Evolutionary conservation across 768 basidiomycete species (phyloP), one percentile per base, ranked within the genome.

Genomic region (Suillus luteus): DNA sequence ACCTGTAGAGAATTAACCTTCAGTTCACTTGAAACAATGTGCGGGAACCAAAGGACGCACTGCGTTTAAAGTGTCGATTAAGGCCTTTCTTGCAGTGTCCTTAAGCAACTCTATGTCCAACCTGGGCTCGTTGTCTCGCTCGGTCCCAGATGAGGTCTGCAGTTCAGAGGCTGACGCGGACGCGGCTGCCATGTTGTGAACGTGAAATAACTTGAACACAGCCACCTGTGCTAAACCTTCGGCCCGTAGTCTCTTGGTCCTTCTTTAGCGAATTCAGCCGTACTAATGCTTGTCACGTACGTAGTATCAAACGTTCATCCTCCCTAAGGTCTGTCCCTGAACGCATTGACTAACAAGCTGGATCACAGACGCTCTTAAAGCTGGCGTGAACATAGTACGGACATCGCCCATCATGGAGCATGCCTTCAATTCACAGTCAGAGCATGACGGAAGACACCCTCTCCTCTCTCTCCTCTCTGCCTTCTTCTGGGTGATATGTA

Each of bases 61-160:
- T 46, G 93, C 89, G 74, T 96, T 96, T 66, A 97, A 78, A 22
- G 91, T 86, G 70, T 95, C 93, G 1, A 97, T 84, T 11, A 96
- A 76, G n/a, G 85, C 87, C 67, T 89, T 91, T 74, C 85, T 87
- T 4, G 88, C 92, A 37, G 92, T 82, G 62, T 96, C 94, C 71
- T 86, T 91, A 43, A 97, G 78, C 1, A 88, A 64, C 38, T 82
- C 85, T 14, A 89, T 79, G 70, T 92, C 88, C 44, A 91, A 70
- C 2, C 71, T 59, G 12, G 78, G 70, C 54, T 84, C 81, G 17
- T 73, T 71, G 40, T 80, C 70, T 38, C 72, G 74, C 14, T 74
- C 70, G 43, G 68, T 67, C 63, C 70, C 75, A 19, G 79, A 74
- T 5, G 71, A 61, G 12, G 73, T 70, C 58, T 78, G 76, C 19